Evolutionary conservation across 106 monocot genomes (phyloP).

Genomic region (Dendrobium huoshanense): DNA sequence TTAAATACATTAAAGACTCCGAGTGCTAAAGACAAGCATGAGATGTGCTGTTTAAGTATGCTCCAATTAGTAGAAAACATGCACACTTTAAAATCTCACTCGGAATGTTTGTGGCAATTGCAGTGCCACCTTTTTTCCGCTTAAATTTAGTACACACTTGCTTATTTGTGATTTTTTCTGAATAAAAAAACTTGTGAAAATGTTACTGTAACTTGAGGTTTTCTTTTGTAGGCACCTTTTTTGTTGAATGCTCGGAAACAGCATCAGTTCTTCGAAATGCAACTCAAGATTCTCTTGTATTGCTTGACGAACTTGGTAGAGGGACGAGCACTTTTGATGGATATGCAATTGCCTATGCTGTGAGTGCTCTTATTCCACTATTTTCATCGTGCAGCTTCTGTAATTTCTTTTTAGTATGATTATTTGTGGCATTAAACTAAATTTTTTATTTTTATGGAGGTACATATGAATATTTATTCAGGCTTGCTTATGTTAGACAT

Average conservation of each 20-base stretch:
- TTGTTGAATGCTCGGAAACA: slow-evolving; percentile 90
- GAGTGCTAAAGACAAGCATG: no score
- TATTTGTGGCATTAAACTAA: not conserved
- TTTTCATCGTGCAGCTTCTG: not conserved
- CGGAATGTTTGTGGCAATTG: no score
- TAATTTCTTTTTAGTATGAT: not conserved
- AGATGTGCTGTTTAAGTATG: no score
- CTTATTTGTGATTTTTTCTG: not conserved
- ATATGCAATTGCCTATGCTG: slow-evolving; percentile 98
- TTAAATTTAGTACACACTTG: not conserved
- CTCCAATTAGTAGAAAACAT: no score
- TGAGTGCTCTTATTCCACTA: slow-evolving; percentile 25
- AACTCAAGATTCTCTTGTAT: slow-evolving; percentile 79
- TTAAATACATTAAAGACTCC: no score
- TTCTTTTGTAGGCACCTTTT: slow-evolving; percentile 67
- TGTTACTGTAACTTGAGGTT: slow-evolving; percentile 4
- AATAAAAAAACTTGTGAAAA: not conserved
- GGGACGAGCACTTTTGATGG: slow-evolving; percentile 99
- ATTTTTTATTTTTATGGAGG: not conserved
- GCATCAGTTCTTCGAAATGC: slow-evolving; percentile 78
- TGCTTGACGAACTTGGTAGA: slow-evolving; percentile 96
- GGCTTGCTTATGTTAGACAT: not conserved
- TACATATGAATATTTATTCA: not conserved
- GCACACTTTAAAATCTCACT: no score
- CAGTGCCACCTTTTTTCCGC: no score